Percentiles rank a stretch among this genome's conserved stretches.
These are phyloP conservation scores for Clarireedia sp. DNA, from an alignment of 2,329 filamentous ascomycete genomes.

Conservation along the genomic window DNA sequence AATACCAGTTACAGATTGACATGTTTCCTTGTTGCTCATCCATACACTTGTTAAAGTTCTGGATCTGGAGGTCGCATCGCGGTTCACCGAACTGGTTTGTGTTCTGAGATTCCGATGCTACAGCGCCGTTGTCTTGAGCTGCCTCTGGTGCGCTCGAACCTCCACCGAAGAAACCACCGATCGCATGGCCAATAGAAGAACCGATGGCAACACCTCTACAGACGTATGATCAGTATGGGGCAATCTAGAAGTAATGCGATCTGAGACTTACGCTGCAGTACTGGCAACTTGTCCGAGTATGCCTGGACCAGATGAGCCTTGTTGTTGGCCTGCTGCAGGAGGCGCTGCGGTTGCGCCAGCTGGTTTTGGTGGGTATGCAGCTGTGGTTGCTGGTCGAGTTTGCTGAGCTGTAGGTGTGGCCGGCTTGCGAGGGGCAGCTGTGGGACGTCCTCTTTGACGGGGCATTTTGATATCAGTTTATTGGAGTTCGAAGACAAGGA, in stretches of 20 bases:
- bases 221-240: background rate
- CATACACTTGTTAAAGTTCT: constrained; percentile 90
- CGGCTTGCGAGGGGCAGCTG: constrained; percentile 36
- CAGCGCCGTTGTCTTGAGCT: constrained; percentile 39
- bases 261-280: constrained; percentile 79
- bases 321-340: constrained; percentile 25
- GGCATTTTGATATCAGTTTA: constrained; percentile 48
- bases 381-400: constrained; percentile 62
- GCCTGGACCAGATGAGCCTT: constrained; percentile 58
- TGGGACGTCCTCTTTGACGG: constrained; percentile 72
- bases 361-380: constrained; percentile 41
- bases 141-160: constrained; percentile 53
- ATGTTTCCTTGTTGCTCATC: constrained; percentile 91
- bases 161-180: constrained; percentile 81
- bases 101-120: constrained; percentile 43
- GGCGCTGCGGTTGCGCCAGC: constrained; percentile 44
- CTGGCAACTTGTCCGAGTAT: constrained; percentile 95
- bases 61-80: constrained; percentile 73
- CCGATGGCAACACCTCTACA: constrained; percentile 89
- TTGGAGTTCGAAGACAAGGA: background rate
- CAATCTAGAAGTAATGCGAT: background rate
- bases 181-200: constrained; percentile 88
- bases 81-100: constrained; percentile 48
- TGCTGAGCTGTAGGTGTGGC: constrained; percentile 52
- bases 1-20: constrained; percentile 95